phyloP scores from a whole-genome alignment of 352 stramenopile species.

The Phytopythium kandeliae region DNA sequence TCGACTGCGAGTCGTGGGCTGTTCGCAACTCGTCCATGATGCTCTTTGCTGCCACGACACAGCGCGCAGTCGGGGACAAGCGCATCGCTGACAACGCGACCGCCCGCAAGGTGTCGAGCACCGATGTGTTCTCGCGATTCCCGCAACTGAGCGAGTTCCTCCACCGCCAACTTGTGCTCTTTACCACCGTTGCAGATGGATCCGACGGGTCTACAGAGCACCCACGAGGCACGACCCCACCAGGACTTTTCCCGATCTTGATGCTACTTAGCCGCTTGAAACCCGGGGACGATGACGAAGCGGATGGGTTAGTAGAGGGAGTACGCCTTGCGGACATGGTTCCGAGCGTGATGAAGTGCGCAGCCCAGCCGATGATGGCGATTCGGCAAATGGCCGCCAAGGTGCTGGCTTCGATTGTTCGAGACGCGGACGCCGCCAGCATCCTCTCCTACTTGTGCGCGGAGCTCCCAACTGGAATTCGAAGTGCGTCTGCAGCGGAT shows the following conservation, averaged over 20 bases:
- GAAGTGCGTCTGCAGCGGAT: background rate
- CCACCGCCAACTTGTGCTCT: slow-evolving; percentile 36
- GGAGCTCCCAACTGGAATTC: slow-evolving; percentile 38
- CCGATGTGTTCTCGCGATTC: slow-evolving; percentile 79
- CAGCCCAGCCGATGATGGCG: slow-evolving; percentile 60
- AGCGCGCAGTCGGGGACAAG: slow-evolving; percentile 80
- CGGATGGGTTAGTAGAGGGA: slow-evolving; percentile 14
- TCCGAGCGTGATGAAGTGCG: slow-evolving; percentile 62
- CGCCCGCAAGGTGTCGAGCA: slow-evolving; percentile 50
- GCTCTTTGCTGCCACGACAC: slow-evolving; percentile 80
- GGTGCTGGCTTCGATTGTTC: slow-evolving; percentile 67
- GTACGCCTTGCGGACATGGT: slow-evolving; percentile 33
- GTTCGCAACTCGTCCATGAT: slow-evolving; percentile 92
- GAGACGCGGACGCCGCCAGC: slow-evolving; percentile 37
- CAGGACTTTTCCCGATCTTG: slow-evolving; percentile 67
- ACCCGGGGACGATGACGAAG: slow-evolving; percentile 46
- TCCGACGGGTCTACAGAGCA: slow-evolving; percentile 3
- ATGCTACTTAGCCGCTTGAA: slow-evolving; percentile 77
- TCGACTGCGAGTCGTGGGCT: slow-evolving; percentile 80
- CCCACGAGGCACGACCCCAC: slow-evolving; percentile 27
- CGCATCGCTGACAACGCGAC: slow-evolving; percentile 71
- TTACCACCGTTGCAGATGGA: slow-evolving; percentile 16
- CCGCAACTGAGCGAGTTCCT: slow-evolving; percentile 61
- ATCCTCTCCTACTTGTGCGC: slow-evolving; percentile 31
- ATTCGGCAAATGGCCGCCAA: slow-evolving; percentile 77